Base-by-base conservation (phyloP, 164 flowering plant genomes). In the Euptelea pleiosperma region DNA sequence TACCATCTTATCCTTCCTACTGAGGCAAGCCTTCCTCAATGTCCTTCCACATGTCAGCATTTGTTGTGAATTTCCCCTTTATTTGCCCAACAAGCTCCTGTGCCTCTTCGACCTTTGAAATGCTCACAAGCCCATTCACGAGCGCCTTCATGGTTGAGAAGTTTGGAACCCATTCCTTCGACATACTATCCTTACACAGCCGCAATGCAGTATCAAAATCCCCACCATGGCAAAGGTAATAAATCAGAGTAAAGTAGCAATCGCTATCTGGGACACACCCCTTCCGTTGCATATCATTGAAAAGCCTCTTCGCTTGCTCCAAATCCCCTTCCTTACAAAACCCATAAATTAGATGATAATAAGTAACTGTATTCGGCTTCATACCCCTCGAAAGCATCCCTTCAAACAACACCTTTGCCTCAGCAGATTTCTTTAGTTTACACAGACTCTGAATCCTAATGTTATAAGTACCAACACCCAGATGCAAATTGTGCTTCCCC, bases 371-470 rank as follows among this genome's bases (percentile, higher is more conserved):
- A 73, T 92, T 85, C 5, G 85, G 84, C 70, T 81, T 80, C 75
- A 76, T 71, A 4, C 86, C 78, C 42, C 73, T 77, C 6, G 77
- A 59, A 52, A 71, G 12, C 68, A 89, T 76, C 46, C 75, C 85
- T 11, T 82, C 82, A 35, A 83, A 49, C 72, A 89, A 69, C 2
- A 77, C 86, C 74, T 77, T 84, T 0, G 91, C 96, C 70, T 89
- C 96, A 0, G n/a, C 25, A 0, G 80, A 57, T 58, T 45, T 87
- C 73, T 55, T 70, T 36, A 81, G 58, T 52, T 85, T 86, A 67
- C 96, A 91, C 63, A 91, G 65, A 65, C 92, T 73, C 71, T 68
- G 65, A 34, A 91, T 85, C 78, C 90, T 78, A 3, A 76, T 57
- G 52, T 88, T 91, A 55, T 80, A 80, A 2, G 55, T 85, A 39